phyloP scores from a whole-genome alignment of 73 alveolate genomes.

The Paramecium sexaurelia region DNA sequence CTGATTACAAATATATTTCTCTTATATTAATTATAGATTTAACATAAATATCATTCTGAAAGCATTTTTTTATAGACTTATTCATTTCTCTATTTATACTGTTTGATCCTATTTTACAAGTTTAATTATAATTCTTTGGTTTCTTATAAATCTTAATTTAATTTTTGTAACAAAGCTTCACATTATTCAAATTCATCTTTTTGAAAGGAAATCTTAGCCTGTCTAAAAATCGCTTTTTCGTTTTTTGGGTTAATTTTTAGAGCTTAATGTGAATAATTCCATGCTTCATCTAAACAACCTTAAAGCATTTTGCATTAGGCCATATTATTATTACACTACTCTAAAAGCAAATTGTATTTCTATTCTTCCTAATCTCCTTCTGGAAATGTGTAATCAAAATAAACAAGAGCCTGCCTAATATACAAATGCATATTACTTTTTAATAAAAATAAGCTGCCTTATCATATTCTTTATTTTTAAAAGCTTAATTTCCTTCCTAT shows the following conservation, averaged over 20 bases:
- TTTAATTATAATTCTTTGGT: neutral
- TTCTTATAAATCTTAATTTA: neutral
- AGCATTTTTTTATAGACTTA: constrained; percentile 22
- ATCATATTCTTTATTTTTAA: constrained; percentile 66
- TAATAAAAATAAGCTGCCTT: constrained; percentile 64
- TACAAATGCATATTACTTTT: constrained; percentile 31
- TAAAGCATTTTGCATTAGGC: constrained; percentile 56
- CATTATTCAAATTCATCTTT: neutral
- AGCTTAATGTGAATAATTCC: constrained; percentile 65
- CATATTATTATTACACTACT: constrained; percentile 70
- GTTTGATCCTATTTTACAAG: neutral
- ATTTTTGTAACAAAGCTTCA: neutral
- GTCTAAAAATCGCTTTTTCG: constrained; percentile 68
- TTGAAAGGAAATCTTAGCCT: constrained; percentile 54
- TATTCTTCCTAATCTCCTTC: constrained; percentile 60
- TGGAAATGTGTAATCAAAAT: constrained; percentile 76
- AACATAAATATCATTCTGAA: neutral
- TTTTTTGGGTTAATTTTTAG: constrained; percentile 63
- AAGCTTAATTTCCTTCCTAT: constrained; percentile 69
- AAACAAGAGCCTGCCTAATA: constrained; percentile 58
- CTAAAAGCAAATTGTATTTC: constrained; percentile 55
- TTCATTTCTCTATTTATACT: neutral
- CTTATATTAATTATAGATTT: neutral
- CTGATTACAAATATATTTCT: neutral
- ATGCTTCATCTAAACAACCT: constrained; percentile 65